Percentiles rank a stretch among this genome's conserved stretches.
Conservation (phyloP, 202 grass and related monocot species). For the Dendrocalamus latiflorus region DNA sequence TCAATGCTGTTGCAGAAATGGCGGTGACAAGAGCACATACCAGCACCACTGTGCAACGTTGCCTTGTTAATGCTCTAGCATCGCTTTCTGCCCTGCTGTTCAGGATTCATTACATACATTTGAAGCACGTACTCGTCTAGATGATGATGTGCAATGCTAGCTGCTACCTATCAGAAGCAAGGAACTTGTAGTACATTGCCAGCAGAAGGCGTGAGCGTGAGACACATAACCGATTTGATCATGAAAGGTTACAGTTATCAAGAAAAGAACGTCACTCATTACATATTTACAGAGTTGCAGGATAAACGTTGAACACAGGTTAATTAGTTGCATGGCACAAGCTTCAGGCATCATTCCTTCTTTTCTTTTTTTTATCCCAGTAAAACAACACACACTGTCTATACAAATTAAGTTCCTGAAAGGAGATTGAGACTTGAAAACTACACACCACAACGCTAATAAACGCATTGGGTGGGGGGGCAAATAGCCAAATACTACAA, state of each 20-base stretch:
- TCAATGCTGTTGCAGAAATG: neutral
- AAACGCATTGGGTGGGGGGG: constrained; percentile 42
- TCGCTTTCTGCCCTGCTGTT: neutral
- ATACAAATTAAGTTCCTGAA: constrained; percentile 25
- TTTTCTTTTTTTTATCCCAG: neutral
- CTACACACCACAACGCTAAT: constrained; percentile 51
- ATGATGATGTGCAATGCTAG: neutral
- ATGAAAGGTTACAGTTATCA: neutral
- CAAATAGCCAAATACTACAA: constrained; percentile 32
- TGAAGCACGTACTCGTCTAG: neutral
- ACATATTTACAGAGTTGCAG: neutral
- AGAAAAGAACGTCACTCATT: neutral
- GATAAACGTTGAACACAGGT: neutral
- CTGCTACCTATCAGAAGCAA: no score
- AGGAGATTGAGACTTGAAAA: neutral
- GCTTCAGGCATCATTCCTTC: neutral
- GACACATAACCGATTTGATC: neutral
- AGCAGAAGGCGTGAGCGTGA: neutral
- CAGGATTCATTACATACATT: neutral
- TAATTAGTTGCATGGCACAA: neutral
- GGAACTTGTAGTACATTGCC: neutral
- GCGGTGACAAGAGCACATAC: neutral
- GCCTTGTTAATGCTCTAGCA: neutral
- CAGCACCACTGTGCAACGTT: neutral
- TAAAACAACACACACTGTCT: constrained; percentile 2